Base-by-base conservation (phyloP, 495 filamentous ascomycete genomes). In the Penicillium macrosclerotiorum region DNA sequence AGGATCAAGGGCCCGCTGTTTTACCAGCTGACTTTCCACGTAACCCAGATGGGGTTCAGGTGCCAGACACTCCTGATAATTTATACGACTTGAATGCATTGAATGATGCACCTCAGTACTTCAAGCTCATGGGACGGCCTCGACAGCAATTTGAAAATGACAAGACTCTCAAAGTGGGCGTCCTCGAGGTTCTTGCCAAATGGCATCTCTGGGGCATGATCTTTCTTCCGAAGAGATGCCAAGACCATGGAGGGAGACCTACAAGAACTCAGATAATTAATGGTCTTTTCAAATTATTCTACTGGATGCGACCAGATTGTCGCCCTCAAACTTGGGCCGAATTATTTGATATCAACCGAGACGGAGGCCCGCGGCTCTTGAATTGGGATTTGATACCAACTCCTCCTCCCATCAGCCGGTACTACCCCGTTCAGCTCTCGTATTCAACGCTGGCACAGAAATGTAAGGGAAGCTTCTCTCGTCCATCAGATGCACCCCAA, bases 351-450 rank as follows among this genome's bases (percentile, higher is more conserved):
- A 14, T 60, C 3, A 33, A 35, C 2, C 55, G 65, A 14, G 70
- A 73, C 48, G 57, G 57, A 34, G 70, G 70, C 0, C 68, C 70
- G 37, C 58, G 70, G 9, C 45, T 70, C 6, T 38, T 73, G 30
- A 49, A 51, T 41, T 60, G 45, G 22, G 49, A 55, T 6, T 27
- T 59, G 19, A 13, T 22, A 17, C 43, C 35, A 3, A 25, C 45
- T 5, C 35, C 52, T 8, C 16, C 38, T n/a, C 67, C 65, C 16
- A 42, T 68, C 27, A 68, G 65, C 32, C 43, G 58, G 20, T 47
- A 51, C 32, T 64, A 62, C 37, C 51, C 55, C 12, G 9, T 1
- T 1, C 27, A 6, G 18, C 30, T 26, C 52, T 54, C 2, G 6
- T 27, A 13, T n/a, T 13, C 7, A 3, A 12, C 13, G 20, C 11